Evolutionary conservation across 176 grass and related monocot genomes (phyloP).

Genomic region (Carex pumila): DNA sequence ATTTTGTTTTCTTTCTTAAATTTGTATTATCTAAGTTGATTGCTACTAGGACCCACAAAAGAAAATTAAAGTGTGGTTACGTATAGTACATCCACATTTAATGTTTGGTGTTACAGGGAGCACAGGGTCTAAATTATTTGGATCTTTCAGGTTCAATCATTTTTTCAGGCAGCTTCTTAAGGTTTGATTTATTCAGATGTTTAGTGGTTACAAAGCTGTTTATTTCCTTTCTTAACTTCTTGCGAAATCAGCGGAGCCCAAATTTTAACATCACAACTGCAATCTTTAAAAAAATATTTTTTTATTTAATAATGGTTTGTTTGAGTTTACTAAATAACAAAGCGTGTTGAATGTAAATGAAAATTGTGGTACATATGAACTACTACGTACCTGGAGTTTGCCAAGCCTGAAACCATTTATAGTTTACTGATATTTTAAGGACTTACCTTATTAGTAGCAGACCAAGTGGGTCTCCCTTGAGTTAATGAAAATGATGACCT

Average conservation of each 20-base stretch:
- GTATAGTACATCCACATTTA: not conserved
- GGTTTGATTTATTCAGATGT: not conserved
- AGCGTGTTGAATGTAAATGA: not conserved
- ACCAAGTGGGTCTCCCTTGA: not conserved
- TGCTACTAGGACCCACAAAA: not conserved
- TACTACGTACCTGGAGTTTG: not conserved
- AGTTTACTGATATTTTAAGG: not conserved
- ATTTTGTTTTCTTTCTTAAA: not conserved
- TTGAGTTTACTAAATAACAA: not conserved
- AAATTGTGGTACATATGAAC: not conserved
- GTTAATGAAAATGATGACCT: not conserved
- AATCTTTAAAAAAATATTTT: not conserved
- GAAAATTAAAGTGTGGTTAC: not conserved
- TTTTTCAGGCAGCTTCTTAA: constrained; percentile 5
- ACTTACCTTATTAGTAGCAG: not conserved
- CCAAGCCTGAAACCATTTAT: not conserved
- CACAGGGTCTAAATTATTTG: not conserved
- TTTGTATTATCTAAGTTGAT: not conserved
- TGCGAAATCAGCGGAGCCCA: not conserved
- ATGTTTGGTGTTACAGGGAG: not conserved
- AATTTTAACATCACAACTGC: not conserved
- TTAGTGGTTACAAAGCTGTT: not conserved
- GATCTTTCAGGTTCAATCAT: not conserved
- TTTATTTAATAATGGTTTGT: not conserved
- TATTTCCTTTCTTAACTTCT: not conserved